Base-by-base conservation (phyloP, 2,329 filamentous ascomycete genomes). In the Lecanicillium sp. region DNA sequence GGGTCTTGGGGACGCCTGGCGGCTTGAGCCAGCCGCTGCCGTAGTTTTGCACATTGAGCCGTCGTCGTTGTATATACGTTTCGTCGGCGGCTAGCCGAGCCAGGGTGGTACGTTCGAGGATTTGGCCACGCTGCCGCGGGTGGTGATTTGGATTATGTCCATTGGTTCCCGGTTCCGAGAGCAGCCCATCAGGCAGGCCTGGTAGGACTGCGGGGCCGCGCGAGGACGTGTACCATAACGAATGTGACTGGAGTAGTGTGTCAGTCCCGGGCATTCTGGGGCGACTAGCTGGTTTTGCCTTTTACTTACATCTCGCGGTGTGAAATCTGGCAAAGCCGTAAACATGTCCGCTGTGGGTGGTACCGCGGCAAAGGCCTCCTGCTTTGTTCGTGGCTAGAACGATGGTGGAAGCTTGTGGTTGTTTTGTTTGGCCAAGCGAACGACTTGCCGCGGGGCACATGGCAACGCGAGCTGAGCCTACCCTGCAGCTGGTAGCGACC, bases 21-120 rank as follows among this genome's bases (percentile, higher is more conserved):
- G 92, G 92, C 42, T 84, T 85, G 40, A 98, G 81, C 92, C 92
- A 98, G 32, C 76, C 77, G 48, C 81, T 84, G 44, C 92, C 92
- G 56, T 94, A 96, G 53, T 88, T 85, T 34, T 84, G 77, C 20
- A 97, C 83, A 48, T 90, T 87, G 34, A 77, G 65, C 53, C 89
- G 87, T 33, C 90, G 86, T 8, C 82, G 74, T 39, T 81, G 76
- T 47, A 94, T 73, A 42, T 79, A 74, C 44, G 79, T 74, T 64
- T 97, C 92, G 56, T 96, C 90, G 30, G 77, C 66, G 18, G 76
- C 71, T 10, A 95, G 75, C 2, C 81, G 71, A 9, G 82, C 75
- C 4, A 95, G 77, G 3, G 74, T 70, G 18, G 81, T 72, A 49
- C 74, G 65, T 55, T 79, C 66, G 44, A 75, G 60, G 41, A 71